Base-by-base conservation (phyloP, 2,329 filamentous ascomycete species). In the Juglanconis sp. region DNA sequence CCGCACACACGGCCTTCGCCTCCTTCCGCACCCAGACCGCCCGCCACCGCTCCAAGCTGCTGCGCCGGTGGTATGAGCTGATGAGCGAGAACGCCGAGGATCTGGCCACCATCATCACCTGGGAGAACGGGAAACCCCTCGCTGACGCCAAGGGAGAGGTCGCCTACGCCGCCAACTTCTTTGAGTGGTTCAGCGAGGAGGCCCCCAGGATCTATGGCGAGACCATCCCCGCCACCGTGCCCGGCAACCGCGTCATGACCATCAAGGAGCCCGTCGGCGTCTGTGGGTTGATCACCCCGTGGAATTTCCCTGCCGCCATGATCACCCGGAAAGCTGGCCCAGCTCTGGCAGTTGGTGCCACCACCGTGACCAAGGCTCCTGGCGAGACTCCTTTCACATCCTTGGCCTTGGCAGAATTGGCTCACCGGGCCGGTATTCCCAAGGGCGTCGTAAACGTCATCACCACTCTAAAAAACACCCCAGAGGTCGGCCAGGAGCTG, bases 321-420 rank as follows among this genome's bases (percentile, higher is more conserved):
- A 85, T 91, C 65, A 89, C 87, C 6, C 78, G 87, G 62, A 90
- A 90, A 73, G 81, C 87, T 54, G 87, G 84, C 2, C 86, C 91
- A 1, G 90, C 90, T 8, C 81, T 98, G 59, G 95, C 95, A 17
- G 93, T 92, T n/a, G 95, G 95, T 61, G 98, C 94, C 77, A 96
- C 94, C 0, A 90, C 96, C 2, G 93, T 98, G 1, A 88, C 87
- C 68, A 99, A 99, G 75, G 89, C 92, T 15, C 93, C 94, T 1
- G 88, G 88, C 53, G 94, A 98, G 79, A 97, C 95, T 1, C 95
- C 94, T 0, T 95, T 94, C 72, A 96, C 93, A 31, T 87, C 92
- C 0, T 87, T 96, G 42, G 94, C 94, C 1, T 76, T 98, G 24
- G 91, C 91, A 1, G 93, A 96, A 75, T 84, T 98, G 44, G 91